phyloP scores from a whole-genome alignment of 768 basidiomycete genomes.

The Obba rivulosa region DNA sequence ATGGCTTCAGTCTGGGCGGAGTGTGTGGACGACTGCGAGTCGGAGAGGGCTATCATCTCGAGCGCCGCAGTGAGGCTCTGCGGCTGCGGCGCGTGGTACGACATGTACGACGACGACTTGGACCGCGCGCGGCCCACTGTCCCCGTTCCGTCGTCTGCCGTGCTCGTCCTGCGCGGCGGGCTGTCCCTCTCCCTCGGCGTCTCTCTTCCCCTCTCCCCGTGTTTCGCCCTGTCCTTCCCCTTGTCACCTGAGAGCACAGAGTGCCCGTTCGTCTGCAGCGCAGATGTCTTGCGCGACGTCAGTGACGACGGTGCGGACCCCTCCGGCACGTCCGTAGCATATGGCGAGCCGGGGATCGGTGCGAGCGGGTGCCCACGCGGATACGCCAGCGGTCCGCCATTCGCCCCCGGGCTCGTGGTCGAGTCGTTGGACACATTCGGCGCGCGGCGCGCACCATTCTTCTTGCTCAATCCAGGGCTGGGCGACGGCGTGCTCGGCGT shows the following conservation, averaged over 20 bases:
- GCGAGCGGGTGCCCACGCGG: conserved; percentile 25
- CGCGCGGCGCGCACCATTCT: conserved; percentile 6
- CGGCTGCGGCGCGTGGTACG: conserved; percentile 50
- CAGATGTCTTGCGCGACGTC: conserved; percentile 41
- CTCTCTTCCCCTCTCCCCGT: conserved; percentile 3
- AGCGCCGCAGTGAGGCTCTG: conserved; percentile 72
- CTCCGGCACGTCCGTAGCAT: conserved; percentile 57
- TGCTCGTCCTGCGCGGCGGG: conserved; percentile 15
- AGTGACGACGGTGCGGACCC: conserved; percentile 35
- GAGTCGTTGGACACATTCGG: conserved; percentile 12
- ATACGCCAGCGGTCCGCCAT: conserved; percentile 18
- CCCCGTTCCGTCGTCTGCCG: conserved; percentile 8
- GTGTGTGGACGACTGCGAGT: conserved; percentile 12
- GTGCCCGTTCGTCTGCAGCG: conserved; percentile 27
- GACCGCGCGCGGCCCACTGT: conserved; percentile 32
- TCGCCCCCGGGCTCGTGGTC: conserved; percentile 5
- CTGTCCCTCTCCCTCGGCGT: conserved; percentile 29
- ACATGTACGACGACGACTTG: conserved; percentile 53
- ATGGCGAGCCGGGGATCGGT: conserved; percentile 50
- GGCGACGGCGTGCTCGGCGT: not conserved
- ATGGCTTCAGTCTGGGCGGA: not conserved
- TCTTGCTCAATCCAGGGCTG: conserved; percentile 3
- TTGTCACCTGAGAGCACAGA: not conserved
- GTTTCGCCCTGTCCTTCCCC: not conserved
- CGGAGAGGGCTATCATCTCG: conserved; percentile 47